Base-by-base conservation (phyloP, 192 early-diverging fungal genomes). In the Anaeromyces robustus region DNA sequence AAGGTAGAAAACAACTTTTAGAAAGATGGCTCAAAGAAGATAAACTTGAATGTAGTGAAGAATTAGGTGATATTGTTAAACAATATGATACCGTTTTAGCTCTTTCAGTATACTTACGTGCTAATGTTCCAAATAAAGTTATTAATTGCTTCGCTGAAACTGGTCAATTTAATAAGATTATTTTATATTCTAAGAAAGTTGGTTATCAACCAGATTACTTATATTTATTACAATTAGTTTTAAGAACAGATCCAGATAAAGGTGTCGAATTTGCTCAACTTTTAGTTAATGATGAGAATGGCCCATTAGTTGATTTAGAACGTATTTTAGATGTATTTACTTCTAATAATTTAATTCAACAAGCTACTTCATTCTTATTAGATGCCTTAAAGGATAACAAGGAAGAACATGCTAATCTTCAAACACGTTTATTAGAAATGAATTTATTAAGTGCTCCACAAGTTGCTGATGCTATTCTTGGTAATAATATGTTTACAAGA, bases 11-110 rank as follows among this genome's bases (percentile, higher is more conserved):
- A 84, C 91, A 96, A 79, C 82, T 99, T 80, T 86, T 99, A 29
- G 96, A 99, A 82, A 98, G 96, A 85, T 99, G 96, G 96, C 88
- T 99, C 80, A 97, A 97, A 86, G 96, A 98, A 85, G 97, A 99
- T 86, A 99, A 99, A 84, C 89, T 99, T 16, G 94, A 96, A 81
- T 97, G 96, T 88, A 97, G 94, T 85, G 97, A 99, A 85, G 97
- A 99, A 83, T 89, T 99, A 30, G 97, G 97, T 81, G 97, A 99
- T 83, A 92, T 96, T 84, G 96, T 98, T 77, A 96, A 95, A 85
- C 95, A 92, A 79, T 90, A 94, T 80, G 97, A 99, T 82, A 84
- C 88, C 28, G 94, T 92, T n/a, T 86, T 98, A 78, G 97, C 97
- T 0, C 89, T 98, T 28, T 96, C 95, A 19, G 93, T 99, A 6